Evolutionary conservation across 129 eudicot species (phyloP), one percentile per base, ranked within the genome.

Genomic region (Centrapalus pauciflorus): DNA sequence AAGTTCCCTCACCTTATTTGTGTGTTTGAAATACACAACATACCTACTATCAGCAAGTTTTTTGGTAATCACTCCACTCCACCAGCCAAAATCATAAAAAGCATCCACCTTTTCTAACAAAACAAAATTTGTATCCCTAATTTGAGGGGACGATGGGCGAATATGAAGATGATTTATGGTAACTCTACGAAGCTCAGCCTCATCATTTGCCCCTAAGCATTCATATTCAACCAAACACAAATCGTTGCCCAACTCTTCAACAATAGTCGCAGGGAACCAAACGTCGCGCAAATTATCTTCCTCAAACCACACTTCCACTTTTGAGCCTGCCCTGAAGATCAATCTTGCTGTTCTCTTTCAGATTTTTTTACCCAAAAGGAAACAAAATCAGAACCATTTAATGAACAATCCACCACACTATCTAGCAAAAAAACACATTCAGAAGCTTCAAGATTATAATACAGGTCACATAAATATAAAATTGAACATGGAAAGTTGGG

Each of bases 21-120:
- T 71, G 33, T 60, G 67, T 70, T 84, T 74, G 69, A 82, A 84
- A 61, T 64, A 82, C 55, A 90, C 87, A 46, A 73, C 20, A 52
- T 84, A 84, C 77, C 76, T 69, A 50, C 81, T 68, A 73, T 83
- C 84, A n/a, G 86, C 81, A 59, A 85, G 83, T 56, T 76, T 70
- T 82, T 74, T 77, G 23, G 93, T 79, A 62, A 87, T 67, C 29
- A 85, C 80, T 21, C 95, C 97, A 69, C 79, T 79, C 80, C 89
- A 76, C 94, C 93, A 83, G 61, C 88, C 88, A 76, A 64, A 83
- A 46, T 84, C 86, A 61, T 41, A 67, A 12, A 66, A 79, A 2
- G 86, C 94, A 50, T 87, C 90, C 9, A 91, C 88, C 76, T 85
- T 85, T 25, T 85, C 90, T 61, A 83, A 75, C 77, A 87, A 75